phyloP scores from a whole-genome alignment of 176 grass and related monocot species.

The Panicum miliaceum region DNA sequence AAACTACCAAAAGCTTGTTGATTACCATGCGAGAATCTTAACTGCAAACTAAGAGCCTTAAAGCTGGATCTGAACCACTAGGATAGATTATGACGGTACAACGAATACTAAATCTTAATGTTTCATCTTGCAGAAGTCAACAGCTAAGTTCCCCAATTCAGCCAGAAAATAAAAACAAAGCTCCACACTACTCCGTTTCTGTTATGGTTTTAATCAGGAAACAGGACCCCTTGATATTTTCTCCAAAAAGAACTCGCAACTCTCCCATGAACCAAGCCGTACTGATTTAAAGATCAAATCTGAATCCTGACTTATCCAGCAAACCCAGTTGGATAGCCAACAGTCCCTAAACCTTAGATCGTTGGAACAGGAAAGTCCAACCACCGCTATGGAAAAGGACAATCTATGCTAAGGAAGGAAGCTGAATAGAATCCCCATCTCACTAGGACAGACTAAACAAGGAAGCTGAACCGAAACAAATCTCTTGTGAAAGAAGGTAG shows the following conservation, averaged over 20 bases:
- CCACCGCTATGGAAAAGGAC: not conserved
- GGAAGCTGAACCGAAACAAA: not conserved
- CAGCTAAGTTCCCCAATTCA: not conserved
- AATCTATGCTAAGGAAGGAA: not conserved
- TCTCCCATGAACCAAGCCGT: not conserved
- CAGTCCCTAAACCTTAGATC: not conserved
- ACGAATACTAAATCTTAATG: not conserved
- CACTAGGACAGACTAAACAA: not conserved
- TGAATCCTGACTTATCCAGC: not conserved
- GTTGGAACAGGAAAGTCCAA: not conserved
- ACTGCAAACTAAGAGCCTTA: not conserved
- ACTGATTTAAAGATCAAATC: not conserved
- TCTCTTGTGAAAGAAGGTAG: not conserved
- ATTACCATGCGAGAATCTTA: not conserved
- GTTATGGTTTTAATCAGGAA: not conserved
- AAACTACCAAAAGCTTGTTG: slow-evolving; percentile 1
- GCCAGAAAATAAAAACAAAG: not conserved
- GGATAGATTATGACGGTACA: not conserved
- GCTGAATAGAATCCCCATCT: slow-evolving; percentile 24
- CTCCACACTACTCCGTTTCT: not conserved
- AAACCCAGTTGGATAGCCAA: not conserved
- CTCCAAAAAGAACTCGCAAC: not conserved
- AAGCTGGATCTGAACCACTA: slow-evolving; percentile 5
- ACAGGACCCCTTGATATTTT: not conserved
- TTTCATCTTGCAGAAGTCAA: not conserved